These are phyloP conservation scores for Tieghemiomyces parasiticus DNA, from an alignment of 192 early-diverging fungal species.

Conservation along the genomic window DNA sequence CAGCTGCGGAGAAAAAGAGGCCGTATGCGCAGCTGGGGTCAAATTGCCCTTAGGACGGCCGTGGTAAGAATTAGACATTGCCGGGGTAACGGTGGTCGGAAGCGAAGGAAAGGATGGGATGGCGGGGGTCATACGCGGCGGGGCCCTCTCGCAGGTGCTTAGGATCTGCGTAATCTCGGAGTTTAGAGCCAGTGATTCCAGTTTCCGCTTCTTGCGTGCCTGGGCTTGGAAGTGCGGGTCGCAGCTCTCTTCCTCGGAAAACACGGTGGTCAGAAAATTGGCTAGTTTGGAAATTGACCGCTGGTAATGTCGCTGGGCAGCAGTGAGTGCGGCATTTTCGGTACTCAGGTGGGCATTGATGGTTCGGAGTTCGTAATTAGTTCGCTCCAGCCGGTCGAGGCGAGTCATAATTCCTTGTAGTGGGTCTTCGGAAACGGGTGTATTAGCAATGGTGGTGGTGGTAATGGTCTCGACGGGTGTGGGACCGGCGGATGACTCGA, in stretches of 20 bases:
- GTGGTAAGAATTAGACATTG: background rate
- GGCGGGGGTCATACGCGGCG: background rate
- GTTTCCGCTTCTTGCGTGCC: slow-evolving; percentile 4
- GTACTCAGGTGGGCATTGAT: background rate
- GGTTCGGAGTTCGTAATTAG: background rate
- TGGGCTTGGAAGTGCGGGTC: background rate
- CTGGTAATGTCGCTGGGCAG: slow-evolving; percentile 3
- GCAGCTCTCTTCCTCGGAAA: background rate
- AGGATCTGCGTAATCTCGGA: slow-evolving; percentile 8
- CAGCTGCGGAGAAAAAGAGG: too few species aligned
- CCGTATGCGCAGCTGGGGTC: too few species aligned
- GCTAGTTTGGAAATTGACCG: slow-evolving; percentile 5
- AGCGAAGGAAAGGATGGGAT: background rate
- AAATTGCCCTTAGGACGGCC: too few species aligned
- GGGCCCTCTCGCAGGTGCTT: background rate
- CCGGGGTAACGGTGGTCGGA: background rate
- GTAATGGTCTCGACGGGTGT: background rate
- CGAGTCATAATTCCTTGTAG: background rate
- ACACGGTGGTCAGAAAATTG: slow-evolving; percentile 6
- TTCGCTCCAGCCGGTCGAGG: background rate
- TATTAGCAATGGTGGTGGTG: background rate
- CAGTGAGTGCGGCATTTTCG: background rate
- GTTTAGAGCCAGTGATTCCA: slow-evolving; percentile 2
- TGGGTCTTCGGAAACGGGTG: background rate
- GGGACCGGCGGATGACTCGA: background rate